Conservation (phyloP, 371 early-diverging fungal genomes). For the Funneliformis caledonium region DNA sequence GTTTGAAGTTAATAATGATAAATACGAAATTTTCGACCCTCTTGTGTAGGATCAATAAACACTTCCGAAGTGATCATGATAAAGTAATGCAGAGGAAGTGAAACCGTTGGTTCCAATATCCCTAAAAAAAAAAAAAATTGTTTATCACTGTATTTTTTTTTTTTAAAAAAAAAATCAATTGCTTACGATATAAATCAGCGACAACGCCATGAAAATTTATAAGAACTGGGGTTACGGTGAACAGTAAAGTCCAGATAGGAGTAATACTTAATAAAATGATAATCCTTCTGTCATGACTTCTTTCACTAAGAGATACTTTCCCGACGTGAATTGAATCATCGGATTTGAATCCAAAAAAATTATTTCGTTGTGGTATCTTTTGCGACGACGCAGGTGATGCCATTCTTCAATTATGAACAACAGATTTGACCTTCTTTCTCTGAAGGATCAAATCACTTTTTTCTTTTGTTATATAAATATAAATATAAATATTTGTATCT, state of each 20-base stretch:
- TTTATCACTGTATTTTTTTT: background rate
- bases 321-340: conserved; percentile 3
- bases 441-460: no score
- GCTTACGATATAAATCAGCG: conserved; percentile 37
- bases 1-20: background rate
- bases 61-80: conserved; percentile 19
- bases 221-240: background rate
- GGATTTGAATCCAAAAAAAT: background rate
- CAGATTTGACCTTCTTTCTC: no score
- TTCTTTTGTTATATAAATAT: no score
- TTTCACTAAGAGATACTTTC: background rate
- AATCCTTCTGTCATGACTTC: conserved; percentile 17
- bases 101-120: conserved; percentile 18
- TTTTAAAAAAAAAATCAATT: background rate
- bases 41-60: background rate
- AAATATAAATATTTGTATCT: no score
- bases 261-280: conserved; percentile 16
- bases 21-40: background rate
- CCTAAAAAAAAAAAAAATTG: background rate
- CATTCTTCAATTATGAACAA: no score
- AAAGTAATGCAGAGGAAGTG: conserved; percentile 18
- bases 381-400: background rate
- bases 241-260: conserved; percentile 15
- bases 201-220: conserved; percentile 14
- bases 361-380: background rate